phyloP scores from a whole-genome alignment of 2,329 filamentous ascomycete species.

The Colletotrichum paranaense region DNA sequence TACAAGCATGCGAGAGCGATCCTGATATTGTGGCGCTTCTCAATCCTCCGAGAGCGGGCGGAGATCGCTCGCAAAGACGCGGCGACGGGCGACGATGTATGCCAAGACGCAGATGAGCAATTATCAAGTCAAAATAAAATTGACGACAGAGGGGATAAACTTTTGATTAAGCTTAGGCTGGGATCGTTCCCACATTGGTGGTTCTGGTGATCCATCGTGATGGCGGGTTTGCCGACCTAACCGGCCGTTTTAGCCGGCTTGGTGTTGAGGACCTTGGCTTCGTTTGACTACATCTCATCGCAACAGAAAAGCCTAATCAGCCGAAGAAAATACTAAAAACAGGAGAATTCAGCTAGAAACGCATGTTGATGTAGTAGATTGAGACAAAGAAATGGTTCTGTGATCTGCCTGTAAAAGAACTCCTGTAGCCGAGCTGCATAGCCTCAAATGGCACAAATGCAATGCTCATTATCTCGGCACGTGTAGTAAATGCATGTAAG shows the following conservation, averaged over 20 bases:
- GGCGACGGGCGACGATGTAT: not conserved
- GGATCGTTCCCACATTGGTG: not conserved
- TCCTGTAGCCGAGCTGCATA: too few species aligned
- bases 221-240: not conserved
- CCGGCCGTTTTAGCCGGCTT: slow-evolving; percentile 2
- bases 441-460: too few species aligned
- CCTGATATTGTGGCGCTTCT: not conserved
- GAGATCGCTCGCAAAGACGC: not conserved
- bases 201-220: not conserved
- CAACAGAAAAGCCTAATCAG: not conserved
- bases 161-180: not conserved
- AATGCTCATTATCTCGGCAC: too few species aligned
- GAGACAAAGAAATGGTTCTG: too few species aligned
- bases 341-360: too few species aligned
- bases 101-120: not conserved
- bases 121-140: not conserved
- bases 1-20: not conserved
- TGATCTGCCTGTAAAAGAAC: too few species aligned
- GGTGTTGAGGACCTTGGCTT: not conserved
- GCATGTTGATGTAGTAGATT: too few species aligned
- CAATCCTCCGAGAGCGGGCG: not conserved
- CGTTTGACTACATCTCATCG: not conserved
- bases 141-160: not conserved
- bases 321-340: too few species aligned
- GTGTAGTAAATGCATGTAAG: too few species aligned